These are phyloP conservation scores for Diaporthe batatas DNA, from an alignment of 2,329 filamentous ascomycete species.

Conservation along the genomic window DNA sequence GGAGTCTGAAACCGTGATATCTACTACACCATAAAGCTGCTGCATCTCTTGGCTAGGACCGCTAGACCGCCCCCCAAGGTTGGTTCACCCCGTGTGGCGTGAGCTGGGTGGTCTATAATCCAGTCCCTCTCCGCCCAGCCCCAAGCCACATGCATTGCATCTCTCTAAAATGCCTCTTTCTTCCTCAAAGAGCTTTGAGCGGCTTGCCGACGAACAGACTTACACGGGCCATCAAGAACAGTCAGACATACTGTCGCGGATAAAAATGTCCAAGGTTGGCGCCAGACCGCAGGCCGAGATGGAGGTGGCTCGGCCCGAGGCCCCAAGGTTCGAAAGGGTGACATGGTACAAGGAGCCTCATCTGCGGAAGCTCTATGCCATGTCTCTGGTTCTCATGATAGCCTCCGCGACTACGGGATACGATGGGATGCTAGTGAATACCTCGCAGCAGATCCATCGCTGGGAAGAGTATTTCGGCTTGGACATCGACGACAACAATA, in stretches of 20 bases:
- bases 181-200: conserved; percentile 21
- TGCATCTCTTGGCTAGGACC: conserved; percentile 11
- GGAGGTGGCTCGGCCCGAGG: conserved; percentile 53
- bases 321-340: conserved; percentile 65
- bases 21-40: neutral
- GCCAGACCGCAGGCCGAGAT: conserved; percentile 11
- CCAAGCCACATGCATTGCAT: neutral
- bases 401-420: conserved; percentile 42
- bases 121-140: neutral
- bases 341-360: conserved; percentile 68
- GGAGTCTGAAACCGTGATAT: conserved; percentile 9
- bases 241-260: conserved; percentile 11
- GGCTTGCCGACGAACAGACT: conserved; percentile 14
- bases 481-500: conserved; percentile 52
- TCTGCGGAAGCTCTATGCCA: conserved; percentile 64
- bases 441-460: conserved; percentile 55
- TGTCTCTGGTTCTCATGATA: conserved; percentile 45
- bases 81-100: conserved; percentile 19
- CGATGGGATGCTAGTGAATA: conserved; percentile 51
- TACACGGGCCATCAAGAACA: neutral
- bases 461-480: conserved; percentile 48
- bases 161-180: conserved; percentile 19
- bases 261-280: conserved; percentile 23
- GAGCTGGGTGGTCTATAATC: conserved; percentile 4
- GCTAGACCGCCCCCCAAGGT: neutral